Conservation (phyloP, 2,329 filamentous ascomycete species). For the Paraphaeosphaeria sporulosa region DNA sequence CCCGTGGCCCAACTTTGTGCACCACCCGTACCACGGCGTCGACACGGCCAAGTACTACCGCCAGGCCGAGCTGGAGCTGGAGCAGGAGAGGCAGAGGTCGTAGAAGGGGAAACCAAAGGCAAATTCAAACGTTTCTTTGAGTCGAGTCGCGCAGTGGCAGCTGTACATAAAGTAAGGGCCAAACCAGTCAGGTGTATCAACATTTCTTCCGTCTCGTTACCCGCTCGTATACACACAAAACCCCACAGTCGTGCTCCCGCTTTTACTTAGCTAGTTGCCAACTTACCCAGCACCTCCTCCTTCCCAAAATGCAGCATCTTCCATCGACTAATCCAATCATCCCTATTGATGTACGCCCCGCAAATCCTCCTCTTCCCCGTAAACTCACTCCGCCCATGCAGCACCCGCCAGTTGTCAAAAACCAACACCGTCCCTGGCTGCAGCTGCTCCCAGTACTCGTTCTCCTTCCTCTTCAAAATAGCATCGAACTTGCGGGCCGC, state of each 20-base stretch:
- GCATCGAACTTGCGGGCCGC: constrained; percentile 78
- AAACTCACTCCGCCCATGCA: constrained; percentile 87
- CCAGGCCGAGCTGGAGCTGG: constrained; percentile 92
- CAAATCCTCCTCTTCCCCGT: constrained; percentile 86
- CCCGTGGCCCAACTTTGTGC: constrained; percentile 98
- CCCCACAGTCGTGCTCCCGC: no score
- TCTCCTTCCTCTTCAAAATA: constrained; percentile 69
- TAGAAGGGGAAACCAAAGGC: constrained; percentile 15
- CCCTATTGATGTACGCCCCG: constrained; percentile 71
- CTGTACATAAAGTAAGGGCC: constrained; percentile 38
- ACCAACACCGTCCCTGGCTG: constrained; percentile 83
- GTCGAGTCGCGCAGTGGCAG: constrained; percentile 18
- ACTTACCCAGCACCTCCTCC: constrained; percentile 23
- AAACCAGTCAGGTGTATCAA: constrained; percentile 40
- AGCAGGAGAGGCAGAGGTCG: constrained; percentile 67
- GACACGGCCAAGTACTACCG: constrained; percentile 99
- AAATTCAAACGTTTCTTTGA: constrained; percentile 23
- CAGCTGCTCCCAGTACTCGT: constrained; percentile 83
- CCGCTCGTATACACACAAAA: neutral
- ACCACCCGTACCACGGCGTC: constrained; percentile 86
- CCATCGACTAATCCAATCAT: constrained; percentile 33
- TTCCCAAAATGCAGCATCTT: constrained; percentile 29
- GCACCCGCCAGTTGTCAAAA: constrained; percentile 94
- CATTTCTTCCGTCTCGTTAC: constrained; percentile 26
- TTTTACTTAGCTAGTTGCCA: constrained; percentile 19